Conservation (phyloP, 1,284 basidiomycete genomes). For the Fomes fomentarius region DNA sequence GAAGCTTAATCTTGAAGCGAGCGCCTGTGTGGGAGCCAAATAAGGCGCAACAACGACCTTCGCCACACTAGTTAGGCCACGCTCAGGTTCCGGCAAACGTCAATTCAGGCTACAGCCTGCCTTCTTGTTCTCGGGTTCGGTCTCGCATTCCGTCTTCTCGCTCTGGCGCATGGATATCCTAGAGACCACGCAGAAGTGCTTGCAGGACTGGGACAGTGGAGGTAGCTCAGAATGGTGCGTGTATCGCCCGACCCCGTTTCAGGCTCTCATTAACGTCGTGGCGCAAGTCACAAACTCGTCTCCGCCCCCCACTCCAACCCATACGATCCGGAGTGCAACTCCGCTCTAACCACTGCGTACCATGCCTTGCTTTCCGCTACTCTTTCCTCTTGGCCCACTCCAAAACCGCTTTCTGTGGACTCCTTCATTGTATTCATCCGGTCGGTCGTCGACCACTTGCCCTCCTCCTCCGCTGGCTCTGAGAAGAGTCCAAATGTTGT, state of each 20-base stretch:
- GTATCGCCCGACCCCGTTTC: constrained; percentile 22
- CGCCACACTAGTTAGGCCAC: constrained; percentile 10
- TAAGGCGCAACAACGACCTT: constrained; percentile 8
- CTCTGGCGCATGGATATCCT: constrained; percentile 32
- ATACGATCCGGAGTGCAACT: constrained; percentile 51
- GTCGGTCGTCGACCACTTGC: constrained; percentile 60
- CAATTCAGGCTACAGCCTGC: constrained; percentile 6
- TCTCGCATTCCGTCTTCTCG: neutral
- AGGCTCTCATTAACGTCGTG: constrained; percentile 18
- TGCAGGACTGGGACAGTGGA: constrained; percentile 53
- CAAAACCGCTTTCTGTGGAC: constrained; percentile 46
- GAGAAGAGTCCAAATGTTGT: constrained; percentile 42
- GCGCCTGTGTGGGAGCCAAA: too few species aligned
- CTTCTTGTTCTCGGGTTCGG: constrained; percentile 6
- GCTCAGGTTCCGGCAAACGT: constrained; percentile 1
- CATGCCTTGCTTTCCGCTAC: constrained; percentile 65
- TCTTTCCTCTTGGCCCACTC: constrained; percentile 56
- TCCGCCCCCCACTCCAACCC: constrained; percentile 59
- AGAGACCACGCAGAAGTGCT: constrained; percentile 27
- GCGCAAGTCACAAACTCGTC: constrained; percentile 58
- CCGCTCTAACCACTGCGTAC: constrained; percentile 64
- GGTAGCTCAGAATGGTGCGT: constrained; percentile 65
- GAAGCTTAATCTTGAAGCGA: too few species aligned
- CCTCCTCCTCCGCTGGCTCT: constrained; percentile 58
- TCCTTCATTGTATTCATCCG: constrained; percentile 64